phyloP scores from a whole-genome alignment of 345 rosid genomes.

The Hypericum perforatum region DNA sequence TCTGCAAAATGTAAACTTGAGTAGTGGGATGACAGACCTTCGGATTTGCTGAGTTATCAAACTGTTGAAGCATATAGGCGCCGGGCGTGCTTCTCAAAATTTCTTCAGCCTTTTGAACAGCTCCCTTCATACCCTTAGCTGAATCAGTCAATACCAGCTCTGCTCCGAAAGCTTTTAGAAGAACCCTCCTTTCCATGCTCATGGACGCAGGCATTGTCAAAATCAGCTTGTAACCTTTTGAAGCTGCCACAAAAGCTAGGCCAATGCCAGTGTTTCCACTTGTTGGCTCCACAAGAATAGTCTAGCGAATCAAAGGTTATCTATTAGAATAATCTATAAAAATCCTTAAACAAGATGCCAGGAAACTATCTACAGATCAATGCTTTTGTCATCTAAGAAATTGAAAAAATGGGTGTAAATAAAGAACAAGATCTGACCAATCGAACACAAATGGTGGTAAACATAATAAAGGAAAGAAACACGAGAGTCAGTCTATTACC shows the following conservation, averaged over 20 bases:
- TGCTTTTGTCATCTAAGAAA: too few species aligned
- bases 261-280: constrained; percentile 33
- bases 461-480: too few species aligned
- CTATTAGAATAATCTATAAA: constrained; percentile 3
- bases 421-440: too few species aligned
- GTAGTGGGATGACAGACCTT: constrained; percentile 14
- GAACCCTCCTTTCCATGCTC: constrained; percentile 29
- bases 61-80: constrained; percentile 26
- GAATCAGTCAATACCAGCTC: constrained; percentile 24
- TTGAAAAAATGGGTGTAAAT: too few species aligned
- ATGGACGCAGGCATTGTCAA: constrained; percentile 30
- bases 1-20: constrained; percentile 6
- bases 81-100: constrained; percentile 23
- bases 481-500: constrained; percentile 11
- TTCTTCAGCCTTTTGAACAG: constrained; percentile 28
- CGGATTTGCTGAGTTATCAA: constrained; percentile 29
- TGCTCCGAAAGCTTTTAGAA: constrained; percentile 27
- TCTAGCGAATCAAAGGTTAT: constrained; percentile 9
- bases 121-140: constrained; percentile 29
- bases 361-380: too few species aligned
- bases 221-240: constrained; percentile 26
- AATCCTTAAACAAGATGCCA: background rate
- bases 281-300: constrained; percentile 25
- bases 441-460: too few species aligned
- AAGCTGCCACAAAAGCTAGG: constrained; percentile 28